Evolutionary conservation across 768 basidiomycete genomes (phyloP).

Genomic region (Serendipita sp.): DNA sequence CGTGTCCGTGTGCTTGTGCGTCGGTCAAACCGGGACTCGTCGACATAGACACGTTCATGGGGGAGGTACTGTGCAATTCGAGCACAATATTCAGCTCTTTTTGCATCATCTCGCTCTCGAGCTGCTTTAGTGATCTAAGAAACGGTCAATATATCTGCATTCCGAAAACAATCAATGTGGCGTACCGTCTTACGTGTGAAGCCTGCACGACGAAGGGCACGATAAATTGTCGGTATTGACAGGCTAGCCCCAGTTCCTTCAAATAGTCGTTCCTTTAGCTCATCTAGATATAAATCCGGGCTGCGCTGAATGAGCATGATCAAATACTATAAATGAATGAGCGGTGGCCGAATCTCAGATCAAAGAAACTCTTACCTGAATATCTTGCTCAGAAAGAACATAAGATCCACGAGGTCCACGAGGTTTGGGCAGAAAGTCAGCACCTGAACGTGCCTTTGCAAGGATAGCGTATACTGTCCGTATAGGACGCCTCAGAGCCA

Average conservation of each 20-base stretch:
- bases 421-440: no score
- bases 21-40: constrained; percentile 16
- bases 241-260: neutral
- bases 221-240: neutral
- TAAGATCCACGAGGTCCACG: no score
- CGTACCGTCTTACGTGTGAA: neutral
- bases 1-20: constrained; percentile 14
- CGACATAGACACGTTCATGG: constrained; percentile 17
- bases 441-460: no score
- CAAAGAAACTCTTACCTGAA: no score
- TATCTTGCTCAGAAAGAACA: no score
- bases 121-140: constrained; percentile 13
- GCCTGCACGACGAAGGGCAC: neutral
- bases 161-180: neutral
- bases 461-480: no score
- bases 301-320: neutral
- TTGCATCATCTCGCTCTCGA: constrained; percentile 7
- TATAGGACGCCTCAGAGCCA: no score
- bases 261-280: neutral
- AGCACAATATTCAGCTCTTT: constrained; percentile 4
- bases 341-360: no score
- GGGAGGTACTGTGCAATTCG: constrained; percentile 11
- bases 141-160: neutral
- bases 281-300: neutral
- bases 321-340: neutral